A percentile compares a stretch with the other conserved stretches of the same genome.
Conservation (phyloP, 1,139 yeast genomes). For the Zygosaccharomyces sapae region DNA sequence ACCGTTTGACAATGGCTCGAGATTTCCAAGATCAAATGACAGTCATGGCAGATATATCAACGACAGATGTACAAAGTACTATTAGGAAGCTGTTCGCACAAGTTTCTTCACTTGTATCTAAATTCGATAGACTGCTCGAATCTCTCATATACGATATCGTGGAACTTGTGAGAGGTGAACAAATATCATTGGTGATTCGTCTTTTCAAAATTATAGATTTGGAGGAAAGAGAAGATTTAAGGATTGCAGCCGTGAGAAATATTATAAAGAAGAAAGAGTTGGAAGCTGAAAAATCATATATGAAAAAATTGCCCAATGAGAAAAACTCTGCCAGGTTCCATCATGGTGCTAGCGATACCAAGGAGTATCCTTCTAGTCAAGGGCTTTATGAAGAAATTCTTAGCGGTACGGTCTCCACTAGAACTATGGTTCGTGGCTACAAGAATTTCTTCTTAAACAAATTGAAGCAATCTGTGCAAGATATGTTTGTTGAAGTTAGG, state of each 20-base stretch:
- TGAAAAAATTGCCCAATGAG: conserved; percentile 30
- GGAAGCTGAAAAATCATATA: conserved; percentile 31
- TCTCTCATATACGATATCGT: conserved; percentile 60
- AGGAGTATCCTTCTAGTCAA: conserved; percentile 29
- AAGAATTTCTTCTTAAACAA: conserved; percentile 59
- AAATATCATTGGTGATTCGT: conserved; percentile 63
- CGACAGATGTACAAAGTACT: conserved; percentile 69
- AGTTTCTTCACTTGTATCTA: conserved; percentile 43
- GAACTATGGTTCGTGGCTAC: conserved; percentile 58
- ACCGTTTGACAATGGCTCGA: conserved; percentile 60
- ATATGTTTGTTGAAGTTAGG: conserved; percentile 63
- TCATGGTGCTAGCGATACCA: conserved; percentile 6
- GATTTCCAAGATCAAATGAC: conserved; percentile 75
- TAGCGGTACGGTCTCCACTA: conserved; percentile 39
- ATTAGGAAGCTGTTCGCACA: conserved; percentile 55
- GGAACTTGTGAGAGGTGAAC: conserved; percentile 65
- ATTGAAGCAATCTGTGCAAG: conserved; percentile 57
- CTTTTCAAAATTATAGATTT: conserved; percentile 70
- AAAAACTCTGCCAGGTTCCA: conserved; percentile 16
- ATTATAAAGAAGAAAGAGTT: conserved; percentile 40
- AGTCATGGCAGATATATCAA: conserved; percentile 48
- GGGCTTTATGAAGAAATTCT: conserved; percentile 37
- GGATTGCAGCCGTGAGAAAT: conserved; percentile 49
- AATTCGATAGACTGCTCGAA: conserved; percentile 65
- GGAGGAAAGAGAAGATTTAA: conserved; percentile 76